These are phyloP conservation scores for Paecilomyces variotii DNA, from an alignment of 2,329 filamentous ascomycete genomes.

Conservation along the genomic window DNA sequence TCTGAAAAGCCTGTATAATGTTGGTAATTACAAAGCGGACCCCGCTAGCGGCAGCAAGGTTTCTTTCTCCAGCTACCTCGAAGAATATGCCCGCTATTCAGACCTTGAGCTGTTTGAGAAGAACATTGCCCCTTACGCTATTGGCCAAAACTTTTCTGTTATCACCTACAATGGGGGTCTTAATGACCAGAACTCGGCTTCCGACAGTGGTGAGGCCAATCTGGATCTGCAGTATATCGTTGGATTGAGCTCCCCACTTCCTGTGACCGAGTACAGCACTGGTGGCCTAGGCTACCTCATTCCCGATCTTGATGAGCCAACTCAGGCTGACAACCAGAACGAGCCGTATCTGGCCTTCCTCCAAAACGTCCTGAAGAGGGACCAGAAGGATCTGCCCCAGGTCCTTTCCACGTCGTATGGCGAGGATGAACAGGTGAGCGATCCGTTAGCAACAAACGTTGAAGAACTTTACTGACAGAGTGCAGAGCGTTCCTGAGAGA, in stretches of 20 bases:
- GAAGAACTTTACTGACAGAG: neutral
- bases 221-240: conserved; percentile 44
- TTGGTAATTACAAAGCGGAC: conserved; percentile 33
- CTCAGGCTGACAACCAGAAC: conserved; percentile 33
- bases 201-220: conserved; percentile 42
- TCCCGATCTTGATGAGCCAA: conserved; percentile 41
- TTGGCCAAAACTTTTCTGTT: conserved; percentile 38
- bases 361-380: conserved; percentile 23
- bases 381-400: conserved; percentile 22
- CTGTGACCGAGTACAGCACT: conserved; percentile 41
- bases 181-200: conserved; percentile 26
- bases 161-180: conserved; percentile 35
- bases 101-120: conserved; percentile 37
- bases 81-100: conserved; percentile 42
- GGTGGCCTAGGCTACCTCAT: conserved; percentile 39
- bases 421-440: conserved; percentile 30
- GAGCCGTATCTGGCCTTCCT: conserved; percentile 38
- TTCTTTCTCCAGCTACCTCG: conserved; percentile 41
- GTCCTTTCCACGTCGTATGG: conserved; percentile 36
- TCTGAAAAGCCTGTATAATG: conserved; percentile 40
- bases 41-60: conserved; percentile 30
- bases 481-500: conserved; percentile 23
- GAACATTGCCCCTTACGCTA: conserved; percentile 31
- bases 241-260: conserved; percentile 36
- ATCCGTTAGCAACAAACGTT: neutral